Percentiles rank a stretch among this genome's conserved stretches.
phyloP scores from a whole-genome alignment of 169 alveolate genomes.

The Plasmodium inui region DNA sequence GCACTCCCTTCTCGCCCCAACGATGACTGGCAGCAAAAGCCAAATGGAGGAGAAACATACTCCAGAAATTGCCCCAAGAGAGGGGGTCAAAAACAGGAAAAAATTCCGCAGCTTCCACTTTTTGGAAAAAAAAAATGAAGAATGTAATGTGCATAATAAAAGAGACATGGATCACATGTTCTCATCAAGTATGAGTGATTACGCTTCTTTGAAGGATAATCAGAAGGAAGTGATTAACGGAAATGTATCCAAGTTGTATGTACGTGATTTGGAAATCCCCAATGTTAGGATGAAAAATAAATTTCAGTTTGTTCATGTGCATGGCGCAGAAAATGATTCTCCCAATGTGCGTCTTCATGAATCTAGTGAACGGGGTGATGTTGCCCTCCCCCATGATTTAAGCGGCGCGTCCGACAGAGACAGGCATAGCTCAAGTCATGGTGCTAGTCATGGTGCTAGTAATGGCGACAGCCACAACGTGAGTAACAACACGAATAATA shows the following conservation, averaged over 20 bases:
- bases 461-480: not conserved
- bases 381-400: not conserved
- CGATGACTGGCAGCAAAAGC: not conserved
- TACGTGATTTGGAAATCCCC: conserved; percentile 27
- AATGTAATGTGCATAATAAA: not conserved
- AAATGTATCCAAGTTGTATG: not conserved
- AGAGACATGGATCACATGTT: not conserved
- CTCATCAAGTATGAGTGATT: not conserved
- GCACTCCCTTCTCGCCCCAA: not conserved
- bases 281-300: conserved; percentile 11
- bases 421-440: not conserved
- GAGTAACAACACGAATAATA: not conserved
- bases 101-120: not conserved
- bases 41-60: conserved; percentile 6
- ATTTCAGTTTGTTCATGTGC: conserved; percentile 4
- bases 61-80: not conserved
- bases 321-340: conserved; percentile 19
- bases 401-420: not conserved
- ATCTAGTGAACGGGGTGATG: not conserved
- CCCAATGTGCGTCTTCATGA: not conserved
- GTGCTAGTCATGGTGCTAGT: not conserved
- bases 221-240: not conserved
- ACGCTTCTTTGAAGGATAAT: not conserved
- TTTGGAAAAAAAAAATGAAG: conserved; percentile 12
- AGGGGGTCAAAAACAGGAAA: not conserved